Conservation (phyloP, 257 asterid species). For the Henckelia pumila region DNA sequence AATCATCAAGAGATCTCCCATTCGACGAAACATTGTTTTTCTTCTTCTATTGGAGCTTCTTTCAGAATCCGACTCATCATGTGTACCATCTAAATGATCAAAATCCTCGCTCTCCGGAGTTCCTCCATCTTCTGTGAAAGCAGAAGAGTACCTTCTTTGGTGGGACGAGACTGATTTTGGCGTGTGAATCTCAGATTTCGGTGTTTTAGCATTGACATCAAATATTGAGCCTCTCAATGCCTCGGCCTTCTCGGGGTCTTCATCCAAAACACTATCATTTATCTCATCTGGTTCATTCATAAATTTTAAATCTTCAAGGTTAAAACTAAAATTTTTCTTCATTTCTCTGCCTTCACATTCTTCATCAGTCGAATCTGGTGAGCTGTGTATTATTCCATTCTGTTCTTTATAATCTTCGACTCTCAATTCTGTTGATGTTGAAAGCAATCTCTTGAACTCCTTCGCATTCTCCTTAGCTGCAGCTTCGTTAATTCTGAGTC, state of each 20-base stretch:
- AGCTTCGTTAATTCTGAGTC: constrained; percentile 56
- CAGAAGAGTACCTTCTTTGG: constrained; percentile 28
- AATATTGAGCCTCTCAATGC: constrained; percentile 66
- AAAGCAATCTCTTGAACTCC: constrained; percentile 58
- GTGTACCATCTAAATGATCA: constrained; percentile 28
- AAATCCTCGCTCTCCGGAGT: constrained; percentile 33
- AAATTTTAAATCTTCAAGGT: constrained; percentile 48
- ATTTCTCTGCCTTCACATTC: constrained; percentile 13
- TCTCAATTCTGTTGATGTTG: constrained; percentile 45
- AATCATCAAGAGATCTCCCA: constrained; percentile 55
- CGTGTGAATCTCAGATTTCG: constrained; percentile 54
- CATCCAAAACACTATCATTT: constrained; percentile 28
- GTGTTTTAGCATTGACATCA: constrained; percentile 51
- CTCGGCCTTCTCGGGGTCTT: constrained; percentile 62
- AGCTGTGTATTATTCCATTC: constrained; percentile 26
- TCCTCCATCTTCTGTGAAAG: constrained; percentile 35
- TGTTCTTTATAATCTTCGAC: constrained; percentile 30
- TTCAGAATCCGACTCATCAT: constrained; percentile 44
- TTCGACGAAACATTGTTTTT: constrained; percentile 57
- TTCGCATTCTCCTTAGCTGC: constrained; percentile 59
- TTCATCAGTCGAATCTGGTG: constrained; percentile 27
- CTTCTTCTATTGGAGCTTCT: constrained; percentile 33
- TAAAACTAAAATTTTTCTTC: constrained; percentile 44
- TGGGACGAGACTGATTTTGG: constrained; percentile 39
- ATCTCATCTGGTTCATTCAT: constrained; percentile 35